A percentile compares a stretch with the other conserved stretches of the same genome.
These are phyloP conservation scores for Elongisporangium anandrum DNA, from an alignment of 352 stramenopile species.

Conservation along the genomic window DNA sequence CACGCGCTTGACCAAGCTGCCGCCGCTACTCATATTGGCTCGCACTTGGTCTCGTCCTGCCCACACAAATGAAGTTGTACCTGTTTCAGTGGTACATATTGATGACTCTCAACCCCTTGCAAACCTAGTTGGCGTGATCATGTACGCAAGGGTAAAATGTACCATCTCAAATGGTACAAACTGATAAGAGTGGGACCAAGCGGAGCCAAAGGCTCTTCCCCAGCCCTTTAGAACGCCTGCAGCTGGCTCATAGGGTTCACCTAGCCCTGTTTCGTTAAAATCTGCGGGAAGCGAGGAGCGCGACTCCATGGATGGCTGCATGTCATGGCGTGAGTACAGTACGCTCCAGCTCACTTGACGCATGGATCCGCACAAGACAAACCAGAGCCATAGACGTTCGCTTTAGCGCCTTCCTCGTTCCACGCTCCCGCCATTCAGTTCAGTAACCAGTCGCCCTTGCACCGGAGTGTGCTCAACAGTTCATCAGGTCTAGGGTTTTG, in stretches of 20 bases:
- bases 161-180: neutral
- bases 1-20: conserved; percentile 6
- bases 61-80: conserved; percentile 3
- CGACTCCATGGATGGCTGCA: neutral
- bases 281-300: neutral
- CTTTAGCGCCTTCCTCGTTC: neutral
- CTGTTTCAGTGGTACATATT: conserved; percentile 6
- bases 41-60: neutral
- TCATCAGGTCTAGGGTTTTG: neutral
- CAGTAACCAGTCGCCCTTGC: neutral
- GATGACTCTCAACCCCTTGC: neutral
- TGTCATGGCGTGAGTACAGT: neutral
- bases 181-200: neutral
- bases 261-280: neutral
- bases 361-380: neutral
- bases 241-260: neutral
- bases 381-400: neutral
- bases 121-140: neutral
- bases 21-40: neutral
- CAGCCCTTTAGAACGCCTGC: neutral
- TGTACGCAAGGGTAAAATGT: neutral
- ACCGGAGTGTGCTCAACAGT: neutral
- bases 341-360: neutral
- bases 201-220: neutral
- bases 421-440: neutral